Base-by-base conservation (phyloP, 306 rosid genomes). In the Corylus avellana region DNA sequence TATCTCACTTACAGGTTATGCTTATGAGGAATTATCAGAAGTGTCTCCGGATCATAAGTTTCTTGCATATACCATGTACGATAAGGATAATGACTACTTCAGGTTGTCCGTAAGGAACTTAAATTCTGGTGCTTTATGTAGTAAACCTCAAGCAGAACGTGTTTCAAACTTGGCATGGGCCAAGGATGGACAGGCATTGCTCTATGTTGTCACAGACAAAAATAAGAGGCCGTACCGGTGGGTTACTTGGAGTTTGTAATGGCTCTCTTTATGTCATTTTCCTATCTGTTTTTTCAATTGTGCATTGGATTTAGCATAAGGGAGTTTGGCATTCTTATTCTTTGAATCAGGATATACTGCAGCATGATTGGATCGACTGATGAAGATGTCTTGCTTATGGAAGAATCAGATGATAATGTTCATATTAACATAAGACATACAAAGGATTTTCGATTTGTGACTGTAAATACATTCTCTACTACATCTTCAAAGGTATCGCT, bases 101-200 rank as follows among this genome's bases (percentile, higher is more conserved):
- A 93, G 76, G 85, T 80, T 91, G 75, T 93, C 92, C 69, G 94
- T 93, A 72, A 93, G 97, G 85, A 96, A 96, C 85, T 91, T 93
- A 88, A 93, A 84, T 85, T 96, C 96, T 18, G 96, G 99, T 87
- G 89, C 98, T 0, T 79, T 93, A 75, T 93, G 97, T 86, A 82
- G 93, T 77, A 96, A 90, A 85, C 98, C 99, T 78, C 97, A 91
- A 86, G 94, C 84, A 0, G 94, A 88, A 44, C 80, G 94, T 54
- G 94, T 96, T 82, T 93, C 94, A 0, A 90, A 89, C 81, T 79
- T 96, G 89, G 97, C 98, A 35, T 96, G 99, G 96, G 93, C 91
- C 64, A 93, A 91, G 85, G 87, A 89, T 68, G 93, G 99, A 55
- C 98, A 90, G 78, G 90, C 90, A 29, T 83, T 96, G 92, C 87